Evolutionary conservation across 2,329 filamentous ascomycete genomes (phyloP).

Genomic region (Fusarium mexicanum): DNA sequence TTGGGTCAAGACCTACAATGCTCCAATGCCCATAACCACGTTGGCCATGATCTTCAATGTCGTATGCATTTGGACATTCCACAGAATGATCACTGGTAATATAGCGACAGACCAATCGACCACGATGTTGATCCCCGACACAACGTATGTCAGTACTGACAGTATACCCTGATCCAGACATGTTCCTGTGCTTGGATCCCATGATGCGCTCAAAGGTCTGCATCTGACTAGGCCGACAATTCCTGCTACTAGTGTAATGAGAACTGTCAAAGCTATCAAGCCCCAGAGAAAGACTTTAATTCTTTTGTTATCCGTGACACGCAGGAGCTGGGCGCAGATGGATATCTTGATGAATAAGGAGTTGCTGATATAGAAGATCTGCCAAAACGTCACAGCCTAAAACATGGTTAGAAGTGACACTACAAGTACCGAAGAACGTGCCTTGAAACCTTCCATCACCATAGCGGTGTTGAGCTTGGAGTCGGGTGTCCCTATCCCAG

Average conservation of each 20-base stretch:
- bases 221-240: background rate
- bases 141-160: constrained; percentile 4
- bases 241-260: background rate
- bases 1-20: background rate
- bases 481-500: background rate
- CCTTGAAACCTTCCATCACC: constrained; percentile 11
- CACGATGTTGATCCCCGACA: constrained; percentile 12
- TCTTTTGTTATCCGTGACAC: background rate
- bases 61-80: constrained; percentile 10
- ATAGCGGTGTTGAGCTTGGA: background rate
- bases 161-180: constrained; percentile 4
- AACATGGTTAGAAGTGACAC: accelerated
- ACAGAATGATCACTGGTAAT: constrained; percentile 2
- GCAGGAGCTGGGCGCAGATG: constrained; percentile 11
- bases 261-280: background rate
- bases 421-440: accelerated
- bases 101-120: constrained; percentile 14
- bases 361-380: constrained; percentile 10
- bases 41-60: background rate
- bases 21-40: constrained; percentile 6
- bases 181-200: background rate
- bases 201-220: constrained; percentile 1
- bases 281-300: background rate
- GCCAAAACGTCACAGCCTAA: constrained; percentile 1
- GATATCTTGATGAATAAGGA: constrained; percentile 12